A percentile compares a stretch with the other conserved stretches of the same genome.
Conservation (phyloP, 2,329 filamentous ascomycete species). For the Lachnellula hyalina region DNA sequence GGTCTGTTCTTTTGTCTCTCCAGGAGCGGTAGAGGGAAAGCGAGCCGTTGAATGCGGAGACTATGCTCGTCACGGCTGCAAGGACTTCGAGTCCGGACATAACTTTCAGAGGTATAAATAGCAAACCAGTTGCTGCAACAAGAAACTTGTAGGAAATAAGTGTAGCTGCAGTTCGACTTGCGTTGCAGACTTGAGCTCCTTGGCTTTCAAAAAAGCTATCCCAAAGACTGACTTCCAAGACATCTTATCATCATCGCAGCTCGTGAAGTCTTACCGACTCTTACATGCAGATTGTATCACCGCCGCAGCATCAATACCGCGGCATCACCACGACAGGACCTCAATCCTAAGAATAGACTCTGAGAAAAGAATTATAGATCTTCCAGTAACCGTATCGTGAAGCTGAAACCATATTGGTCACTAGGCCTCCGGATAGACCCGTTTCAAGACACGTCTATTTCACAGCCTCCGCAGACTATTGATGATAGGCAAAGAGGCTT, state of each 20-base stretch:
- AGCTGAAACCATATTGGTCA: not conserved
- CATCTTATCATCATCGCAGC: not conserved
- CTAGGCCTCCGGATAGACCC: not conserved
- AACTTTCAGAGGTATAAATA: not conserved
- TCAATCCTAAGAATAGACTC: not conserved
- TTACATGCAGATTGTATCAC: not conserved
- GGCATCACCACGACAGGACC: not conserved
- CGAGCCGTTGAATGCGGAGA: slow-evolving; percentile 7
- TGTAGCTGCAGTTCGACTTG: not conserved
- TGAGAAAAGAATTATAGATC: not conserved
- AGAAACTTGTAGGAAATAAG: not conserved
- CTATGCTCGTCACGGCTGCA: slow-evolving; percentile 4
- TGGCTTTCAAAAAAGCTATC: not conserved
- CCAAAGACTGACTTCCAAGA: not conserved
- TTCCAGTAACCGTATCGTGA: not conserved
- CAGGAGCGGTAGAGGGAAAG: slow-evolving; percentile 1
- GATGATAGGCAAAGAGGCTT: not conserved
- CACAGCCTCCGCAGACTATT: not conserved
- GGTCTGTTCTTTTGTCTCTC: slow-evolving; percentile 2
- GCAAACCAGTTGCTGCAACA: not conserved
- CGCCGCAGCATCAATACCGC: not conserved
- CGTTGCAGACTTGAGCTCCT: not conserved
- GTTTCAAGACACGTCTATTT: not conserved
- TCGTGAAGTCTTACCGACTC: not conserved
- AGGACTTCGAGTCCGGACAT: slow-evolving; percentile 11